Evolutionary conservation across 2,329 filamentous ascomycete genomes (phyloP).

Genomic region (Dothistroma pini): DNA sequence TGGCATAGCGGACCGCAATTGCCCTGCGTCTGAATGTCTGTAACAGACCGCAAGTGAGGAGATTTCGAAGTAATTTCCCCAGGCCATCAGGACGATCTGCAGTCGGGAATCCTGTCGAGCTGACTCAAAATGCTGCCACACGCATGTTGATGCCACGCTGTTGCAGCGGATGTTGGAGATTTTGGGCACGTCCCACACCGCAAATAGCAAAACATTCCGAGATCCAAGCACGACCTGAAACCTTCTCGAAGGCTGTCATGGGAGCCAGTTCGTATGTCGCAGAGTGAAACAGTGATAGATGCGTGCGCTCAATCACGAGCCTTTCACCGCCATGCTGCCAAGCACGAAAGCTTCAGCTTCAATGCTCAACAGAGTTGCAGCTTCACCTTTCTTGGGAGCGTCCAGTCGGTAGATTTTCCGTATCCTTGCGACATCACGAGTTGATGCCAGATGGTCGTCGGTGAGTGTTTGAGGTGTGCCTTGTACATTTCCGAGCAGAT

Average conservation of each 20-base stretch:
- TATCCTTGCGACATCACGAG: constrained; percentile 65
- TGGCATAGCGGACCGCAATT: background rate
- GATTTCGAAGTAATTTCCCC: background rate
- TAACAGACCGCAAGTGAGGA: background rate
- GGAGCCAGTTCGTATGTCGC: background rate
- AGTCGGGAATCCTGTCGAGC: background rate
- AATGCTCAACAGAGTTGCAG: constrained; percentile 14
- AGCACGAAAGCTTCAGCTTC: constrained; percentile 68
- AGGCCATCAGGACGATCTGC: background rate
- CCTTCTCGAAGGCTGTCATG: constrained; percentile 2
- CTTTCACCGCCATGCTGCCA: constrained; percentile 74
- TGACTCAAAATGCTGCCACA: background rate
- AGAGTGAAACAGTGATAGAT: background rate
- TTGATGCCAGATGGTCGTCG: constrained; percentile 57
- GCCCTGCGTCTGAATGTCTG: background rate
- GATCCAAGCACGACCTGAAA: background rate
- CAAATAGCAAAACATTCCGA: background rate
- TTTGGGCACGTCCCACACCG: background rate
- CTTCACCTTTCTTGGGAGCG: constrained; percentile 38
- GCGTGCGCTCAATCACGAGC: constrained; percentile 39
- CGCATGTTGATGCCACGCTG: background rate
- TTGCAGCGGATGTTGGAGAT: background rate
- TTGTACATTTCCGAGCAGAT: constrained; percentile 60
- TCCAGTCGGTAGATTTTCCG: constrained; percentile 86
- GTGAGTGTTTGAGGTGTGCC: constrained; percentile 58